These are phyloP conservation scores for Tricholoma furcatifolium DNA, from an alignment of 768 basidiomycete species.

Conservation along the genomic window DNA sequence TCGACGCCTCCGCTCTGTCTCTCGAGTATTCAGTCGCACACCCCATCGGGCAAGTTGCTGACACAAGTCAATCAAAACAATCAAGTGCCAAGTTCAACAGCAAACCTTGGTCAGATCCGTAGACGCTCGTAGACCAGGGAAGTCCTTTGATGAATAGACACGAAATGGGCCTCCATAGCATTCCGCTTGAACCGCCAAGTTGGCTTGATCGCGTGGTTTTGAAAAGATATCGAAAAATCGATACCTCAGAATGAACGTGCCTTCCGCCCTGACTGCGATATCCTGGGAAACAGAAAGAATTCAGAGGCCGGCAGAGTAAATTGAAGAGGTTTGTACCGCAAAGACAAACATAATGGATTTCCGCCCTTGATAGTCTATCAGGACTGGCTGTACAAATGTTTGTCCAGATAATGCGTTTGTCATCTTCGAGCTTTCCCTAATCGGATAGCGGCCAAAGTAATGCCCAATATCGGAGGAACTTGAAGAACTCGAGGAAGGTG, in stretches of 20 bases:
- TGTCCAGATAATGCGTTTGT: slow-evolving; percentile 57
- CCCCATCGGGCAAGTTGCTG: slow-evolving; percentile 57
- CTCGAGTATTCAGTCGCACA: slow-evolving; percentile 57
- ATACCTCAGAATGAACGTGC: slow-evolving; percentile 64
- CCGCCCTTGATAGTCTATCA: slow-evolving; percentile 56
- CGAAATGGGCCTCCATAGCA: slow-evolving; percentile 62
- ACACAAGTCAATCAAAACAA: slow-evolving; percentile 1
- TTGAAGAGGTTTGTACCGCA: slow-evolving; percentile 38
- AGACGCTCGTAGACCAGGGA: slow-evolving; percentile 64
- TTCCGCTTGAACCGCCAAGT: slow-evolving; percentile 56
- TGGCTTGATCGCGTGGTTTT: slow-evolving; percentile 25
- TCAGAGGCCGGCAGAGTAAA: not conserved
- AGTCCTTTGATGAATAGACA: slow-evolving; percentile 71
- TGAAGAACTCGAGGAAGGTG: not conserved
- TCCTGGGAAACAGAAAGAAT: slow-evolving; percentile 41
- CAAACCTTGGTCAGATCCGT: slow-evolving; percentile 67
- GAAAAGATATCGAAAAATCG: slow-evolving; percentile 63
- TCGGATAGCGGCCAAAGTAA: slow-evolving; percentile 35
- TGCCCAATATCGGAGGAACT: slow-evolving; percentile 37
- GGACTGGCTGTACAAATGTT: slow-evolving; percentile 56
- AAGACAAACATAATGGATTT: slow-evolving; percentile 64
- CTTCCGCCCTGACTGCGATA: slow-evolving; percentile 68
- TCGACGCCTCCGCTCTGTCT: slow-evolving; percentile 53
- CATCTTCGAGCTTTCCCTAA: slow-evolving; percentile 50
- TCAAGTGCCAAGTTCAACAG: not conserved